These are phyloP conservation scores for Rhodosporidiobolus sp. DNA, from an alignment of 768 basidiomycete genomes.

Conservation along the genomic window DNA sequence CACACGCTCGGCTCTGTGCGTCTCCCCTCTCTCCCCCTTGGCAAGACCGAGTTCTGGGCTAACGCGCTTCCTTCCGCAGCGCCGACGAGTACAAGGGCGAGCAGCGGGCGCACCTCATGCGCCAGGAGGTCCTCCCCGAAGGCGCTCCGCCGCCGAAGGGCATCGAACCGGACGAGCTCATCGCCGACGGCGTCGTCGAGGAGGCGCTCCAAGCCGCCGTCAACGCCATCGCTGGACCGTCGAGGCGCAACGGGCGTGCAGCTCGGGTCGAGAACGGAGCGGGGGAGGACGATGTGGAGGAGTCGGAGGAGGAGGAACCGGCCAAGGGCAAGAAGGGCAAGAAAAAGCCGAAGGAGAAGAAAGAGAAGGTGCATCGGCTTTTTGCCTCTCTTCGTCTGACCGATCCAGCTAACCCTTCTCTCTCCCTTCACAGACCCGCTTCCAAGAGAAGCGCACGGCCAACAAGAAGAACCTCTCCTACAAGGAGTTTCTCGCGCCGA, in stretches of 20 bases:
- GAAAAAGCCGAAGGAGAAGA: conserved; percentile 3
- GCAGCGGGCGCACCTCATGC: background rate
- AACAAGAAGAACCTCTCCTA: conserved; percentile 19
- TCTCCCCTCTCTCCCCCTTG: too few relatives aligned
- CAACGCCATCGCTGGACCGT: background rate
- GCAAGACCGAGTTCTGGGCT: background rate
- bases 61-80: background rate
- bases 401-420: background rate
- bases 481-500: conserved; percentile 20
- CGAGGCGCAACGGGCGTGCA: background rate
- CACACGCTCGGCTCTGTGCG: background rate
- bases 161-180: background rate
- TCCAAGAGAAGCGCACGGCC: conserved; percentile 7
- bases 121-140: conserved; percentile 10
- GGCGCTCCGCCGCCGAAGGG: background rate
- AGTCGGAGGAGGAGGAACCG: background rate
- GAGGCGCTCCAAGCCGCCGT: background rate
- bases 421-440: background rate
- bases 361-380: background rate
- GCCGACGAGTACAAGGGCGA: conserved; percentile 18
- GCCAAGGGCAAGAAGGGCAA: background rate
- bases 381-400: background rate
- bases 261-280: background rate
- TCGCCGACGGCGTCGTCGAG: background rate
- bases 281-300: background rate